A percentile compares a stretch with the other conserved stretches of the same genome.
phyloP scores from a whole-genome alignment of 2,329 filamentous ascomycete genomes.

The Magnaporthales sp. region DNA sequence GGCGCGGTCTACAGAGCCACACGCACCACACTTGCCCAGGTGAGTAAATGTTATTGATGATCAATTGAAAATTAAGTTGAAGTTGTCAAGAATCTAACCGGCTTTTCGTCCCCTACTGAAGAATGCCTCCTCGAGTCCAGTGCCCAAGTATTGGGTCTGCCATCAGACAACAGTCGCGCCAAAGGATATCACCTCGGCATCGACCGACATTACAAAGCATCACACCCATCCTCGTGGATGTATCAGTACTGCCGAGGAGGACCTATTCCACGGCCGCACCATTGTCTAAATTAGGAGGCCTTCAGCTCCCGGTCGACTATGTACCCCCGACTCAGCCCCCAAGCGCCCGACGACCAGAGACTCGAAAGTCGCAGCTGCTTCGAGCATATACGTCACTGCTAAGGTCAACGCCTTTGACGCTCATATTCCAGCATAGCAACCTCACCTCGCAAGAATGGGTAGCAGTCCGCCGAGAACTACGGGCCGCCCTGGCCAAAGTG shows the following conservation, averaged over 20 bases:
- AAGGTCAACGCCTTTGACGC: slow-evolving; percentile 73
- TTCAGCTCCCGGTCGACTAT: slow-evolving; percentile 33
- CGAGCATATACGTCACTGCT: slow-evolving; percentile 83
- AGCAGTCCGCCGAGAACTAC: slow-evolving; percentile 61
- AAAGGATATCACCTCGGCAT: neutral
- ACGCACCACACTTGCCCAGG: neutral
- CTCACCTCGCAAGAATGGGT: slow-evolving; percentile 66
- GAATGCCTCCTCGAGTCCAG: slow-evolving; percentile 18
- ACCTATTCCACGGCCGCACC: slow-evolving; percentile 4
- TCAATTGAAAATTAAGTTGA: neutral
- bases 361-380: slow-evolving; percentile 81
- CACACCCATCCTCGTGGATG: neutral
- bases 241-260: neutral
- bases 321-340: slow-evolving; percentile 70
- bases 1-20: neutral
- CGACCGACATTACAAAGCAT: neutral
- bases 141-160: slow-evolving; percentile 9
- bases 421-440: slow-evolving; percentile 71
- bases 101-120: neutral
- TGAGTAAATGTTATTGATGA: neutral
- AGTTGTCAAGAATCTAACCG: neutral
- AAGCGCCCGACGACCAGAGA: slow-evolving; percentile 76
- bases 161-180: slow-evolving; percentile 5
- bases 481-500: slow-evolving; percentile 34
- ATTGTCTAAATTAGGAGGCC: neutral